Base-by-base conservation (phyloP, 371 early-diverging fungal genomes). In the Neoconidiobolus thromboides region DNA sequence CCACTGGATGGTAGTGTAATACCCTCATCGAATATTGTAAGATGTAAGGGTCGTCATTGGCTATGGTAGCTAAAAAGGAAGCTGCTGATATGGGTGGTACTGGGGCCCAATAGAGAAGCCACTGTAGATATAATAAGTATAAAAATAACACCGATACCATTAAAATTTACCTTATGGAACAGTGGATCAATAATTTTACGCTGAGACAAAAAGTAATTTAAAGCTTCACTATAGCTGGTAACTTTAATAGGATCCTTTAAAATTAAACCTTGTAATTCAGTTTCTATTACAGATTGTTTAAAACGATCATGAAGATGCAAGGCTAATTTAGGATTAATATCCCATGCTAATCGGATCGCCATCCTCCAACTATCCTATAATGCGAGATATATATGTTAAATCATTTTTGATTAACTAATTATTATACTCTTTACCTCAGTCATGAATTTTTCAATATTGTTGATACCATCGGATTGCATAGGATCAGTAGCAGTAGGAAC, bases 21-120 rank as follows among this genome's bases (percentile, higher is more conserved):
- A 85, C 78, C 3, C 96, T 80, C 78, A 95, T 85, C 6, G 93
- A 86, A 67, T 94, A 96, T 68, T 97, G 96, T 51, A 95, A 68
- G 0, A 92, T 76, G 74, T 89, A 77, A 1, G 97, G 91, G 61
- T 90, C 78, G 61, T 80, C 73, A 48, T 78, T 73, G 62, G 78
- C 78, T 2, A 76, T 69, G 14, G 80, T 81, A 62, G 81, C 73
- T 66, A 83, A 85, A 67, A 79, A 90, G 52, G 82, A 75, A 12
- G 88, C 76, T 3, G 96, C 93, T 0, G 86, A 81, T 63, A 96
- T 86, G 0, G 97, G 94, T n/a, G 96, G 81, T 0, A 93, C 89
- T 10, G 91, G 81, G 2, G 77, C 76, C 95, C 95, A 96, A 68
- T 88, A 93, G 64, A 88, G 67, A 37, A 97, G 69, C 60, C 83